Evolutionary conservation across 345 rosid species (phyloP).

Genomic region (Lumnitzera racemosa): DNA sequence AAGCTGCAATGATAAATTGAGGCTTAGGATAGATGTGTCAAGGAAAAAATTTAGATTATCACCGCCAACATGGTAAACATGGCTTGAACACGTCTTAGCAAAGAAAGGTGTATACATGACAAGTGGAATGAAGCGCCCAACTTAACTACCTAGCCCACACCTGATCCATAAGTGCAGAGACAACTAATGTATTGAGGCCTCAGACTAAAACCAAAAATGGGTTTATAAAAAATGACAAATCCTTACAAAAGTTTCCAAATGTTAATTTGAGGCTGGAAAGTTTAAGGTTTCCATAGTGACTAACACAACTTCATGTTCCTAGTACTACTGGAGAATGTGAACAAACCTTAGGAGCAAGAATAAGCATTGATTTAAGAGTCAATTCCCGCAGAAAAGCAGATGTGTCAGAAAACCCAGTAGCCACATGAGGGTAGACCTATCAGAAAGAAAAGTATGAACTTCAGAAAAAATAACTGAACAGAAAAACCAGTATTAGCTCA

Average conservation of each 20-base stretch:
- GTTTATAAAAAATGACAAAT: too few relatives aligned
- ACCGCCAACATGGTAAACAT: too few relatives aligned
- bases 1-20: slow-evolving; percentile 39
- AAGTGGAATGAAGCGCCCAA: too few relatives aligned
- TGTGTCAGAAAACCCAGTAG: slow-evolving; percentile 88
- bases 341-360: slow-evolving; percentile 88
- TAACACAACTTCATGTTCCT: not conserved
- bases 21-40: too few relatives aligned
- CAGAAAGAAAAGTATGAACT: slow-evolving; percentile 10
- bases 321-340: slow-evolving; percentile 1
- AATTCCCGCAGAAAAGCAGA: slow-evolving; percentile 91
- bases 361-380: slow-evolving; percentile 98
- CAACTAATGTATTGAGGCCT: too few relatives aligned
- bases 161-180: too few relatives aligned
- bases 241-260: too few relatives aligned
- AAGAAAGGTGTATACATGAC: too few relatives aligned
- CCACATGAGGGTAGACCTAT: slow-evolving; percentile 88
- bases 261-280: not conserved
- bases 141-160: too few relatives aligned
- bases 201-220: too few relatives aligned
- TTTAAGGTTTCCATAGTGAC: not conserved
- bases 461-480: not conserved
- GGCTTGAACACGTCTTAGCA: too few relatives aligned
- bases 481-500: not conserved
- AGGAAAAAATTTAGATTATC: too few relatives aligned